phyloP scores from a whole-genome alignment of 352 stramenopile genomes.

The Globisporangium irregulare region DNA sequence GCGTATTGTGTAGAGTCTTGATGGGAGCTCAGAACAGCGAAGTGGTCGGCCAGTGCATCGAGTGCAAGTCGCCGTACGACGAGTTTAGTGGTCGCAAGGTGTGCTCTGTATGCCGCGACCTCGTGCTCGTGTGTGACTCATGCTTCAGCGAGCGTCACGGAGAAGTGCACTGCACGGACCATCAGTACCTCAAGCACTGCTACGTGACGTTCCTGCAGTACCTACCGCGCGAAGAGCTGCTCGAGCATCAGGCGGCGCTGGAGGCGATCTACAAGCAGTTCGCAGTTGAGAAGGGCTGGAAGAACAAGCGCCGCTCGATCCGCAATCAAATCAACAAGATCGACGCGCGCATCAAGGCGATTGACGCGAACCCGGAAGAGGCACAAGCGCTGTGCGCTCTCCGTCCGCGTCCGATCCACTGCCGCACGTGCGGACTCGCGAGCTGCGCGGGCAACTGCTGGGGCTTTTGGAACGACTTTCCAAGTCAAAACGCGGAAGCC shows the following conservation, averaged over 20 bases:
- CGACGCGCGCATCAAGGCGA: constrained; percentile 34
- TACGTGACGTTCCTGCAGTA: constrained; percentile 77
- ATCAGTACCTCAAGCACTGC: constrained; percentile 70
- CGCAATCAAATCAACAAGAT: constrained; percentile 73
- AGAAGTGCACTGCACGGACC: constrained; percentile 70
- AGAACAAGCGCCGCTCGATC: constrained; percentile 69
- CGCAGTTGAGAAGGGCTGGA: constrained; percentile 54
- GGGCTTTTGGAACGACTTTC: constrained; percentile 70
- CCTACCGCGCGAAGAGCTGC: constrained; percentile 37
- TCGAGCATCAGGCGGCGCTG: constrained; percentile 41
- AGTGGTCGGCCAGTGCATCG: constrained; percentile 70
- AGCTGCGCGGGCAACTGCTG: constrained; percentile 68
- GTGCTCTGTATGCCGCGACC: constrained; percentile 68
- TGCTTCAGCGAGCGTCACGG: constrained; percentile 59
- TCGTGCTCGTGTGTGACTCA: constrained; percentile 62
- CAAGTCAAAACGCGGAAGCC: constrained; percentile 3
- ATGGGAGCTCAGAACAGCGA: constrained; percentile 58
- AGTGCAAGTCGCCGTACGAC: constrained; percentile 53
- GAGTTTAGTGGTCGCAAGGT: constrained; percentile 68
- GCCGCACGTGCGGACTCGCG: constrained; percentile 51
- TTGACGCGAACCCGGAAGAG: constrained; percentile 37
- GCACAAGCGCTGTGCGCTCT: constrained; percentile 30
- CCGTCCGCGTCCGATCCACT: constrained; percentile 51
- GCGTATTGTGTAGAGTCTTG: constrained; percentile 33
- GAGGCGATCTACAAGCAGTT: constrained; percentile 48